These are phyloP conservation scores for Babesia ovis DNA, from an alignment of 169 alveolate species.

Conservation along the genomic window DNA sequence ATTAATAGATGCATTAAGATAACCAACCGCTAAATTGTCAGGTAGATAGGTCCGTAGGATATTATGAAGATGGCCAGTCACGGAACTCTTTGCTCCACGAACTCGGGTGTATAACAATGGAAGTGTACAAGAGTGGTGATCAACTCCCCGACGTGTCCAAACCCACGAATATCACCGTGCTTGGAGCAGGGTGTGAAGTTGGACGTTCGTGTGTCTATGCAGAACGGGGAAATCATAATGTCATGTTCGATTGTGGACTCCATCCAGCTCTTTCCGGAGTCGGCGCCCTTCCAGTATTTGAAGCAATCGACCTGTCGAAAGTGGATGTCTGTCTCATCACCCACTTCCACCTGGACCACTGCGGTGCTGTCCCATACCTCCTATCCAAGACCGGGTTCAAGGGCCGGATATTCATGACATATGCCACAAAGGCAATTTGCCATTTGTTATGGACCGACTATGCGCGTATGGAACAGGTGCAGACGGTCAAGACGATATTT, in stretches of 20 bases:
- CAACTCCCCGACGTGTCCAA: not conserved
- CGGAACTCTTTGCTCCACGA: too few relatives aligned
- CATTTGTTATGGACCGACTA: constrained; percentile 92
- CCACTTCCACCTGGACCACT: constrained; percentile 98
- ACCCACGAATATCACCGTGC: constrained; percentile 69
- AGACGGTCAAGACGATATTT: constrained; percentile 56
- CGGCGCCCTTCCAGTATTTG: constrained; percentile 96
- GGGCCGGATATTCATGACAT: constrained; percentile 91
- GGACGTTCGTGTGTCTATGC: constrained; percentile 95
- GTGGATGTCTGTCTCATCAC: constrained; percentile 93
- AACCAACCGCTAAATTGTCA: too few relatives aligned
- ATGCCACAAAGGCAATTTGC: constrained; percentile 95
- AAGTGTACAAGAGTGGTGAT: not conserved
- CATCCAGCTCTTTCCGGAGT: constrained; percentile 98
- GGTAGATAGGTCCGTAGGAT: not conserved
- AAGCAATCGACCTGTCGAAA: constrained; percentile 91
- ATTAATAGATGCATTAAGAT: too few relatives aligned
- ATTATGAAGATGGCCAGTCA: not conserved
- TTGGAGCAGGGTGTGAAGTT: constrained; percentile 94
- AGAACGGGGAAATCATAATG: constrained; percentile 87
- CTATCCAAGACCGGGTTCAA: constrained; percentile 91
- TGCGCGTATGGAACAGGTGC: constrained; percentile 67
- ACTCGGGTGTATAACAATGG: too few relatives aligned
- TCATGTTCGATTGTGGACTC: constrained; percentile 98
- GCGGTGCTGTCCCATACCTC: constrained; percentile 97